Evolutionary conservation across 2,329 filamentous ascomycete species (phyloP).

Genomic region (Hymenoscyphus salicellus): DNA sequence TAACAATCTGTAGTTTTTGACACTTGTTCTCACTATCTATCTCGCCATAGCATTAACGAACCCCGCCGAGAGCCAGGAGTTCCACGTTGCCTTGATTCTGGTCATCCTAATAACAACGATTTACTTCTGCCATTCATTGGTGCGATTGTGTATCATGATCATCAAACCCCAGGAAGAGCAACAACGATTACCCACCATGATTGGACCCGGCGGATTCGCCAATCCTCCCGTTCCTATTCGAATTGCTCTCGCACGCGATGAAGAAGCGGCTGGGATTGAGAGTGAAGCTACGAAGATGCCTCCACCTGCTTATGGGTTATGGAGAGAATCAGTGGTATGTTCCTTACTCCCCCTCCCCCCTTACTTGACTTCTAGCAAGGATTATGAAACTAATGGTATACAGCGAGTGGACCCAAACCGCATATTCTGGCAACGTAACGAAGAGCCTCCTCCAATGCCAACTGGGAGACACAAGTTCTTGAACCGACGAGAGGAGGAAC

Average conservation of each 20-base stretch:
- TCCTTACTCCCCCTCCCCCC: neutral
- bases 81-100: constrained; percentile 77
- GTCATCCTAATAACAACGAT: constrained; percentile 71
- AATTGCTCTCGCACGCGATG: constrained; percentile 71
- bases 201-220: constrained; percentile 61
- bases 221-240: constrained; percentile 71
- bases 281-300: constrained; percentile 56
- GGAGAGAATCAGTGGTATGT: constrained; percentile 78
- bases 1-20: constrained; percentile 27
- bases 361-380: too few relatives aligned
- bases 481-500: constrained; percentile 16
- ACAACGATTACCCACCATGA: constrained; percentile 44
- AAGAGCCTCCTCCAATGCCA: constrained; percentile 28
- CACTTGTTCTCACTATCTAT: constrained; percentile 41
- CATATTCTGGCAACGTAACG: constrained; percentile 74
- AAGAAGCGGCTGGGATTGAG: constrained; percentile 61
- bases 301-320: constrained; percentile 82
- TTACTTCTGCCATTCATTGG: constrained; percentile 76
- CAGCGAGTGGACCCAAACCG: constrained; percentile 76
- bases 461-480: constrained; percentile 3
- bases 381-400: constrained; percentile 14
- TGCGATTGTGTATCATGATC: constrained; percentile 68
- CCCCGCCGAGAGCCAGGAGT: constrained; percentile 62
- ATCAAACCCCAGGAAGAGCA: constrained; percentile 40
- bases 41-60: constrained; percentile 68